Percentiles rank a stretch among this genome's conserved stretches.
phyloP scores from a whole-genome alignment of 23 red algal species.

The Gracilaria domingensis region DNA sequence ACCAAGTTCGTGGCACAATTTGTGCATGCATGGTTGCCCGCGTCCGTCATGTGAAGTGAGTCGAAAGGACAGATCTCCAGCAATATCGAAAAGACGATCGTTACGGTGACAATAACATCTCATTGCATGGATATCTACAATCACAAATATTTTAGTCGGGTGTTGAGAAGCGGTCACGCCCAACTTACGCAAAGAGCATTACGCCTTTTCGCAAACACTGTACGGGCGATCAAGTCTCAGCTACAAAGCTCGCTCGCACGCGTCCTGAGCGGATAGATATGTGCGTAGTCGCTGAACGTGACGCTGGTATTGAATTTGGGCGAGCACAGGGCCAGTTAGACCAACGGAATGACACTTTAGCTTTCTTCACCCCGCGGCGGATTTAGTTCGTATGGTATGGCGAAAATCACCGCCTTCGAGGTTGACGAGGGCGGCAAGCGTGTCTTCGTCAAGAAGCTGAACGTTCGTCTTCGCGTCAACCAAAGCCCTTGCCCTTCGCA shows the following conservation, averaged over 20 bases:
- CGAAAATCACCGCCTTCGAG: conserved; percentile 11
- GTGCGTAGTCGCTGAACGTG: no score
- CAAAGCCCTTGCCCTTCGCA: conserved; percentile 60
- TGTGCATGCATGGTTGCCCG: no score
- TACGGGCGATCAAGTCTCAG: no score
- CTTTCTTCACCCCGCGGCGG: background rate
- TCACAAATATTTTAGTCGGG: background rate
- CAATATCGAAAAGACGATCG: no score
- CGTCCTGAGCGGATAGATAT: no score
- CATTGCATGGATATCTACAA: no score
- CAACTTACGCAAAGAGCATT: background rate
- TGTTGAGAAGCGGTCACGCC: background rate
- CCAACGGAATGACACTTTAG: background rate
- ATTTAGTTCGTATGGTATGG: conserved; percentile 11
- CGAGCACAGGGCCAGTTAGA: no score
- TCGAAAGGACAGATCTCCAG: no score
- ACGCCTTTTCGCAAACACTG: background rate
- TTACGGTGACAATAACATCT: no score
- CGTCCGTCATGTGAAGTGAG: no score
- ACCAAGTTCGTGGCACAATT: no score
- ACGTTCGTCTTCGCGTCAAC: conserved; percentile 43
- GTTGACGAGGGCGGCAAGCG: conserved; percentile 43
- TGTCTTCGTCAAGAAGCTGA: conserved; percentile 19
- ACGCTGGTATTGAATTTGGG: background rate
- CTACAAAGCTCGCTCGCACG: no score